Evolutionary conservation across 2,329 filamentous ascomycete genomes (phyloP), one percentile per base, ranked within the genome.

Genomic region (Fusarium abutilonis): DNA sequence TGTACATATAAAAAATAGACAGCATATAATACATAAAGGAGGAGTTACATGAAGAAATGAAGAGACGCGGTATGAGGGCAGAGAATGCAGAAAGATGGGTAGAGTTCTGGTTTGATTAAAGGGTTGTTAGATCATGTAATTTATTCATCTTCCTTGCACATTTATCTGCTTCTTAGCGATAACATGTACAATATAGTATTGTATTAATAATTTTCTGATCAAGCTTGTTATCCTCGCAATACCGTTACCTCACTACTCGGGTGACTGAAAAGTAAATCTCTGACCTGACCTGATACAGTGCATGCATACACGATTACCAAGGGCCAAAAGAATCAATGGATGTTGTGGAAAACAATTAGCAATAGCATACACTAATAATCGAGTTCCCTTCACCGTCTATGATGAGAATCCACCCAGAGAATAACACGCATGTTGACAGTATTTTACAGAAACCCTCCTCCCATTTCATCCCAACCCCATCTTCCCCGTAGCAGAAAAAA

Each of bases 391-490:
- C 73, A 74, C 73, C 74, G 71, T 82, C 79, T 82, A 82, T 82
- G 74, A 79, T 76, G 75, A 79, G 75, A 75, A 75, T 72, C 71
- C 70, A 72, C 73, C 72, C 70, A 68, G 72, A 73, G 71, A 66
- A 67, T 72, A 70, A 78, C 76, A 73, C 73, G 73, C 75, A 72
- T 75, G 76, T 77, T 78, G 75, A 75, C 74, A 80, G 76, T 82
- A 82, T 79, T 82, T 77, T 83, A 83, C 81, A 76, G 77, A 76
- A 75, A 72, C 68, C 70, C 70, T 64, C 65, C 60, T 52, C 42
- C 72, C 56, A 49, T 68, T 51, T 29, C 59, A 11, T 57, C 55
- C 69, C 55, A 38, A 38, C 59, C 52, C 66, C 56, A 66, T 66
- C 55, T 52, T 70, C 59, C 59, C 56, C 53, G 44, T 32, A 57